Percentiles rank a stretch among this genome's conserved stretches.
These are phyloP conservation scores for Fraxinus quadrangulata DNA, from an alignment of 257 asterid genomes.

Conservation along the genomic window DNA sequence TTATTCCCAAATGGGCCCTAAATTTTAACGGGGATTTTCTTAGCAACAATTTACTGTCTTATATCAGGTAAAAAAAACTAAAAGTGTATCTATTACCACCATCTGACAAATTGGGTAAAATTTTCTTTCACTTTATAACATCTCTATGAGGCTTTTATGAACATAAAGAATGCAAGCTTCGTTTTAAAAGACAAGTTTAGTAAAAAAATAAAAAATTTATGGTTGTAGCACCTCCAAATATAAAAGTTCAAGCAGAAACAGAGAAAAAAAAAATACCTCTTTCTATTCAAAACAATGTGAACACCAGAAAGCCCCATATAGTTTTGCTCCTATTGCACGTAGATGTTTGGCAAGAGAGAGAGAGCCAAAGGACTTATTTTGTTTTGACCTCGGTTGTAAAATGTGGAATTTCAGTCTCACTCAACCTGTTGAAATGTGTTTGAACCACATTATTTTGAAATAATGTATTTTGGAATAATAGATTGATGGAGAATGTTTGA, in stretches of 20 bases:
- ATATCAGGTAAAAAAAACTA: background rate
- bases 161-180: background rate
- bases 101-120: too few relatives aligned
- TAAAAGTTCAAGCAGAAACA: constrained; percentile 15
- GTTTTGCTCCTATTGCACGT: constrained; percentile 73
- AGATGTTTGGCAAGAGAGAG: constrained; percentile 80
- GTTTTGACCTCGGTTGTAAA: constrained; percentile 58
- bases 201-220: background rate
- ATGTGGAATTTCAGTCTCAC: constrained; percentile 55
- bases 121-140: background rate
- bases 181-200: background rate
- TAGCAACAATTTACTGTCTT: too few relatives aligned
- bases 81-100: background rate
- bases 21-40: background rate
- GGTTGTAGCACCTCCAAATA: constrained; percentile 5
- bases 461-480: too few relatives aligned
- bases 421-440: constrained; percentile 54
- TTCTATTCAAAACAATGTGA: constrained; percentile 84
- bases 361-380: constrained; percentile 72
- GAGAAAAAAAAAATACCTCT: constrained; percentile 50
- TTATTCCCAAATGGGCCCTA: too few relatives aligned
- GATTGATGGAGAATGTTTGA: too few relatives aligned
- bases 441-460: too few relatives aligned
- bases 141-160: background rate
- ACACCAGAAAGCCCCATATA: constrained; percentile 98